Conservation (phyloP, 129 eudicot species). For the Tanacetum coccineum region DNA sequence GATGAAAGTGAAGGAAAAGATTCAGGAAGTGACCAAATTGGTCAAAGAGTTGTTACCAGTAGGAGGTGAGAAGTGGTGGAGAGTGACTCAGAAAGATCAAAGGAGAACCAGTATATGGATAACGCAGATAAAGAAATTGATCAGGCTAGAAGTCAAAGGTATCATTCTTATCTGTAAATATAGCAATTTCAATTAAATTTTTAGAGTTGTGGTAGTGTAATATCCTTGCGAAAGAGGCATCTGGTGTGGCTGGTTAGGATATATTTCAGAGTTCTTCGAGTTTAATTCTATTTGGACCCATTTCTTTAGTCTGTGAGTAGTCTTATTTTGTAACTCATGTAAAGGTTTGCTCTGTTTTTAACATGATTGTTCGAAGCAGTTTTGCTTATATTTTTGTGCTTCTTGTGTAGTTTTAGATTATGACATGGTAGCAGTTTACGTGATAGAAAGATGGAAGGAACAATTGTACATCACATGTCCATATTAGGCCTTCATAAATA, state of each 20-base stretch:
- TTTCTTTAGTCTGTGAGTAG: background rate
- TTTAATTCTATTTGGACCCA: too few relatives aligned
- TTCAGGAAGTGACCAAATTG: conserved; percentile 69
- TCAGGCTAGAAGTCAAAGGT: conserved; percentile 81
- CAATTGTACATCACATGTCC: too few relatives aligned
- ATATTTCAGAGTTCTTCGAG: background rate
- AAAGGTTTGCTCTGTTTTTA: background rate
- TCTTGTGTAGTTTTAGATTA: background rate
- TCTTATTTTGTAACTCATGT: background rate
- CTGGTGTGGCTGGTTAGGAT: conserved; percentile 12
- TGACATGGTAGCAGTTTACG: too few relatives aligned
- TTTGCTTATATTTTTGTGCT: conserved; percentile 9
- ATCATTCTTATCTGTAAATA: conserved; percentile 9
- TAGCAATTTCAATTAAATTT: background rate
- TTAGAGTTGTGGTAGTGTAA: background rate
- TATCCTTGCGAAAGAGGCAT: background rate
- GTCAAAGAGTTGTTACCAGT: conserved; percentile 76
- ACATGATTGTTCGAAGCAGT: background rate
- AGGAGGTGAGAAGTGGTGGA: conserved; percentile 69
- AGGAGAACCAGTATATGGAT: conserved; percentile 72
- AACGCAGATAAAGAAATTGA: conserved; percentile 84
- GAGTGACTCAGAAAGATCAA: conserved; percentile 90
- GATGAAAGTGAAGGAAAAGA: conserved; percentile 82
- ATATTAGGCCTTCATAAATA: too few relatives aligned
- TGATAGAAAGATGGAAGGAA: too few relatives aligned